Base-by-base conservation (phyloP, 192 early-diverging fungal genomes). In the Allomyces macrogynus region DNA sequence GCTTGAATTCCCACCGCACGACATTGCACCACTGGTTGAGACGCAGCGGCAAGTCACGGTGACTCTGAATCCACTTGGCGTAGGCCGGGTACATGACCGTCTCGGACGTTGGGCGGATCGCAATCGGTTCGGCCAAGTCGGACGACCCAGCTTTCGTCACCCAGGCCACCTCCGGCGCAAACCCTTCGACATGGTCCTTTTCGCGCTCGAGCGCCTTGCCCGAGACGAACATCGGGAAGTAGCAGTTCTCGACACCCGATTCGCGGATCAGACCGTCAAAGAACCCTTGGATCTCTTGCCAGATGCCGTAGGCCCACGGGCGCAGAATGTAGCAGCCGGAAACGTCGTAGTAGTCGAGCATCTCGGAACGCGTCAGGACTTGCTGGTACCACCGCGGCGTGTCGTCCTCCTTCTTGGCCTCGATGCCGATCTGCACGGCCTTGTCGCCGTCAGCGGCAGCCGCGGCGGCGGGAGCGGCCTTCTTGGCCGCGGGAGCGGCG, bases 1-100 rank as follows among this genome's bases (percentile, higher is more conserved):
- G 88, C 81, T 99, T 99, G 79, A 99, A 99, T 81, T 99, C 96
- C 96, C 96, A 99, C 67, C 96, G 88, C 60, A 99, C 96, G 68
- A 99, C 94, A 71, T 90, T 93, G 80, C 90, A 92, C 96, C 96
- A 99, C 78, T 99, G 96, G 81, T 99, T 99, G 63, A 97, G 75
- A 64, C 91, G 81, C 62, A 99, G 76, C 42, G 96, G 96, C 54
- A 99, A 78, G 78, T 99, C 94, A 69, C 96, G 90, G 77, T 97
- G 88, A 66, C 86, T 89, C 64, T 91, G 87, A 68, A 99, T 87
- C 96, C 96, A 99, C 73, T 92, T 91, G 65, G 92, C 84, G 73
- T 91, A 99, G 80, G 91, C 92, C 60, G 96, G 96, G 76, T 99
- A 99, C 91, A 99, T 99, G 71, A 96, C 95, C 9, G 94, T 96